These are phyloP conservation scores for Trypanosomatidae sp. DNA, from an alignment of 208 protist genomes.

Conservation along the genomic window DNA sequence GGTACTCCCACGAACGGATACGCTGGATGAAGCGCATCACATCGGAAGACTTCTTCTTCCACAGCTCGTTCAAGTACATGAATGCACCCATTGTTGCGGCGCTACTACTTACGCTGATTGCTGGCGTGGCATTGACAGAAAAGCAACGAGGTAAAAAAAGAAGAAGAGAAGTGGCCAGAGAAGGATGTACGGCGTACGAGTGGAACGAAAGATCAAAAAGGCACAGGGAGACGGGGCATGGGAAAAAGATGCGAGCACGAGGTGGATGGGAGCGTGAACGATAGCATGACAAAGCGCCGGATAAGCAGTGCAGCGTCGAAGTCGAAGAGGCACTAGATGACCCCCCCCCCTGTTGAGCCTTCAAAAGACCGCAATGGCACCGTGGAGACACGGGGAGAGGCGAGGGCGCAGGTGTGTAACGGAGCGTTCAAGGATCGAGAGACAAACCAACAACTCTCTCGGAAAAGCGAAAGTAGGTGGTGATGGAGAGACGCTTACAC, in stretches of 20 bases:
- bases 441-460: neutral
- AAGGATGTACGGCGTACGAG: neutral
- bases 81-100: constrained; percentile 96
- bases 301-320: neutral
- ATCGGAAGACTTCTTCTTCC: constrained; percentile 99
- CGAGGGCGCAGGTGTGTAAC: neutral
- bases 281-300: neutral
- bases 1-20: constrained; percentile 99
- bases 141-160: neutral
- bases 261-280: neutral
- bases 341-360: neutral
- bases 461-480: neutral
- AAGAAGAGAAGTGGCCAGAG: too few relatives aligned
- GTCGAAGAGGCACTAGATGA: neutral
- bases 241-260: neutral
- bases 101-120: constrained; percentile 26
- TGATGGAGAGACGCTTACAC: neutral
- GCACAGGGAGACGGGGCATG: neutral
- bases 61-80: constrained; percentile 99
- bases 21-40: constrained; percentile 99
- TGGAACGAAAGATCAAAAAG: neutral
- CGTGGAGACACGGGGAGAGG: neutral
- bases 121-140: neutral
- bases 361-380: neutral
- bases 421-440: neutral